Conservation (phyloP, 2,329 filamentous ascomycete genomes). For the Stenocarpella maydis region DNA sequence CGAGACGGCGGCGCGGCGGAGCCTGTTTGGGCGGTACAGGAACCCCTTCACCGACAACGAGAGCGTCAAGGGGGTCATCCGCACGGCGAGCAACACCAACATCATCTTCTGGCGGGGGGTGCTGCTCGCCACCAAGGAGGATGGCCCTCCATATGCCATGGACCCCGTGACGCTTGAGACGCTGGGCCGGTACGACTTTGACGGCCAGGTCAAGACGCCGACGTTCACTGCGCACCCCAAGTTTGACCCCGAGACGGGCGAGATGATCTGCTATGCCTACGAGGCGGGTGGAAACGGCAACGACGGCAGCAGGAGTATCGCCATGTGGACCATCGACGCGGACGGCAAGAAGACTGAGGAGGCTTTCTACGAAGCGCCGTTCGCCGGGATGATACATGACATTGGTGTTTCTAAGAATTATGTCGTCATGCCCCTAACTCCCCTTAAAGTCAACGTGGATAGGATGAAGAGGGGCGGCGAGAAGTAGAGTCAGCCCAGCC, state of each 20-base stretch:
- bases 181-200: slow-evolving; percentile 59
- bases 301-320: slow-evolving; percentile 54
- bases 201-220: slow-evolving; percentile 55
- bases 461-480: slow-evolving; percentile 55
- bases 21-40: slow-evolving; percentile 63
- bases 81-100: slow-evolving; percentile 67
- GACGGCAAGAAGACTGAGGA: slow-evolving; percentile 56
- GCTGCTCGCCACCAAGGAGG: slow-evolving; percentile 64
- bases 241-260: slow-evolving; percentile 58
- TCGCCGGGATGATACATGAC: slow-evolving; percentile 59
- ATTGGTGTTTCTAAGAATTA: slow-evolving; percentile 55
- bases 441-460: slow-evolving; percentile 54
- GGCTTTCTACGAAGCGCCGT: slow-evolving; percentile 58
- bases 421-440: slow-evolving; percentile 56
- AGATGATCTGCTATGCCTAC: slow-evolving; percentile 62
- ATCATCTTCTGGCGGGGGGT: slow-evolving; percentile 65
- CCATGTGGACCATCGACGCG: slow-evolving; percentile 54
- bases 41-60: slow-evolving; percentile 66
- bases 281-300: slow-evolving; percentile 54
- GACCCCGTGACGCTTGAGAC: slow-evolving; percentile 59
- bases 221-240: slow-evolving; percentile 63
- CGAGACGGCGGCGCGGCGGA: slow-evolving; percentile 43
- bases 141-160: slow-evolving; percentile 59
- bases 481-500: slow-evolving; percentile 41
- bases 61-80: slow-evolving; percentile 61